These are phyloP conservation scores for Sordariomycetes sp. DNA, from an alignment of 2,329 filamentous ascomycete genomes.

Conservation along the genomic window DNA sequence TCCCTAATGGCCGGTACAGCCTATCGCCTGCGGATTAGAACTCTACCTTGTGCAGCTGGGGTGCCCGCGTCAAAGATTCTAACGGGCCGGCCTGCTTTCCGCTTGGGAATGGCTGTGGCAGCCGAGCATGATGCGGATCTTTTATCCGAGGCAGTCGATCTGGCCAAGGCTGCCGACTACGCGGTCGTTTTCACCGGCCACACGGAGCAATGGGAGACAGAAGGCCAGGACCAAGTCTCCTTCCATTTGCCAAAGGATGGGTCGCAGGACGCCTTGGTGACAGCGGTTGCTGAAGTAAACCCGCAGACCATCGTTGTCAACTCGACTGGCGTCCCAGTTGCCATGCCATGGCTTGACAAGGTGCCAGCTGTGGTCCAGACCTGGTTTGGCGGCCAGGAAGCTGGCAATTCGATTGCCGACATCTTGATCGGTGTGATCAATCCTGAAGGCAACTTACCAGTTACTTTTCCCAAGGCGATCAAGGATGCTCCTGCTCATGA, in stretches of 20 bases:
- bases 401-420: slow-evolving; percentile 57
- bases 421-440: slow-evolving; percentile 54
- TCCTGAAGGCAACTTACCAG: slow-evolving; percentile 53
- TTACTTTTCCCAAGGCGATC: slow-evolving; percentile 48
- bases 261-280: slow-evolving; percentile 47
- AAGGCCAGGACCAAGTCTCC: slow-evolving; percentile 63
- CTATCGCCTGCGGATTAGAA: no score
- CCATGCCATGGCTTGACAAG: slow-evolving; percentile 43
- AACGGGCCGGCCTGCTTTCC: no score
- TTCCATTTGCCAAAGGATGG: slow-evolving; percentile 48
- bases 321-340: slow-evolving; percentile 52
- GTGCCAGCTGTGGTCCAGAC: slow-evolving; percentile 51
- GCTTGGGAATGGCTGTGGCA: no score
- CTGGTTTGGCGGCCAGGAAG: slow-evolving; percentile 64
- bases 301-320: slow-evolving; percentile 51
- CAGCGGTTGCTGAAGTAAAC: slow-evolving; percentile 45
- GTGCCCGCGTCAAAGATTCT: no score
- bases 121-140: slow-evolving; percentile 24
- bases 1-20: no score
- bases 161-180: slow-evolving; percentile 51
- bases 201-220: slow-evolving; percentile 32
- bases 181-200: slow-evolving; percentile 49
- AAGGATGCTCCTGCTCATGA: slow-evolving; percentile 56
- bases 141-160: slow-evolving; percentile 39
- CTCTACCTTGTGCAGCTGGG: no score